Evolutionary conservation across 2,329 filamentous ascomycete species (phyloP).

Genomic region (Colletotrichum australisinense): DNA sequence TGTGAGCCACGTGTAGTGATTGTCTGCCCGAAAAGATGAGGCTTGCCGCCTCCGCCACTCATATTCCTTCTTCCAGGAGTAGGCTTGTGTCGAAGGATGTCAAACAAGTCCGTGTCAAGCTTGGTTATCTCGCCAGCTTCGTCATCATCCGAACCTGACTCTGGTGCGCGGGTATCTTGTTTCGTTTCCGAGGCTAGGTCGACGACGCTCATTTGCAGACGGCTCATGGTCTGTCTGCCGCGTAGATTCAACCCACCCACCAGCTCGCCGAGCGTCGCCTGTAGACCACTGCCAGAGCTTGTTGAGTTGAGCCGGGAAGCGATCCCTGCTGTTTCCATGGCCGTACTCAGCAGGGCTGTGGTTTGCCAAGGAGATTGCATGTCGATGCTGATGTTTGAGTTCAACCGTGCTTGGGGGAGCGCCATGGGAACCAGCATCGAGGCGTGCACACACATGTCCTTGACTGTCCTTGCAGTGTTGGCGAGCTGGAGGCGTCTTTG

Average conservation of each 20-base stretch:
- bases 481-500: conserved; percentile 73
- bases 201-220: conserved; percentile 75
- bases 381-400: conserved; percentile 70
- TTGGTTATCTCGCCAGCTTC: conserved; percentile 43
- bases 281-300: conserved; percentile 43
- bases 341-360: conserved; percentile 79
- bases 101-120: conserved; percentile 46
- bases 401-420: conserved; percentile 67
- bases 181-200: conserved; percentile 34
- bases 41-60: conserved; percentile 7
- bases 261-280: conserved; percentile 69
- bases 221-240: conserved; percentile 83
- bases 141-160: conserved; percentile 42
- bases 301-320: conserved; percentile 74
- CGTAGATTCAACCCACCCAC: conserved; percentile 77
- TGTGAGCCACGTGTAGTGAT: conserved; percentile 44
- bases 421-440: conserved; percentile 83
- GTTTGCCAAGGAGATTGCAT: conserved; percentile 79
- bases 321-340: conserved; percentile 82
- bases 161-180: conserved; percentile 33
- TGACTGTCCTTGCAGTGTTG: conserved; percentile 80
- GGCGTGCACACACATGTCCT: conserved; percentile 75
- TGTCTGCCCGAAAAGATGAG: conserved; percentile 57
- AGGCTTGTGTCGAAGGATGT: conserved; percentile 29
- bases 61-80: conserved; percentile 28